Evolutionary conservation across 2,329 filamentous ascomycete species (phyloP).

Genomic region (Fusarium veterinarium): DNA sequence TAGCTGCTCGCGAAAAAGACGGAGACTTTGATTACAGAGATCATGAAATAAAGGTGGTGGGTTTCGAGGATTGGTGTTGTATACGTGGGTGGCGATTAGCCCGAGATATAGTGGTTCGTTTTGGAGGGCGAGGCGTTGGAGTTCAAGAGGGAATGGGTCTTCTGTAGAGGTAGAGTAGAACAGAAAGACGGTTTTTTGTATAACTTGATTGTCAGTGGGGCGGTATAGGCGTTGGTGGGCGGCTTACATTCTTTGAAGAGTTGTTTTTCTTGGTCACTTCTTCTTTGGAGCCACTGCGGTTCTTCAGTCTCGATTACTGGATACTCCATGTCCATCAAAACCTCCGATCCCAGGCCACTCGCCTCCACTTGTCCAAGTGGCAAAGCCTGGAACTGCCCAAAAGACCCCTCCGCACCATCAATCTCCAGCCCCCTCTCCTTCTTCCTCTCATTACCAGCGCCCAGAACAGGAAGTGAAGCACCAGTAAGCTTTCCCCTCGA

Average conservation of each 20-base stretch:
- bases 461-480: constrained; percentile 6
- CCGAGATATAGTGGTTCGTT: constrained; percentile 23
- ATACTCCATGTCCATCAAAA: neutral
- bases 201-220: neutral
- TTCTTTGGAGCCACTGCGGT: neutral
- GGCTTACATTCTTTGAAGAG: constrained; percentile 6
- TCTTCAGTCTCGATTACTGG: neutral
- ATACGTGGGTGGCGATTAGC: constrained; percentile 27
- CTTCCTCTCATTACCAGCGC: accelerated
- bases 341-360: too few relatives aligned
- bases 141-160: constrained; percentile 7
- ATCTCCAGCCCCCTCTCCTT: neutral
- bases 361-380: too few relatives aligned
- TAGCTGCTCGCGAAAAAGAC: constrained; percentile 21
- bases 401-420: neutral
- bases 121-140: neutral
- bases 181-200: constrained; percentile 17
- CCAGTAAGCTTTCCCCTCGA: constrained; percentile 25
- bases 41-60: constrained; percentile 13
- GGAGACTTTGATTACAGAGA: constrained; percentile 21
- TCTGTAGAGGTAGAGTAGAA: constrained; percentile 29
- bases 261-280: neutral
- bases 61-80: constrained; percentile 8
- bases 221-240: accelerated
- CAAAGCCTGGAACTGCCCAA: neutral